Conservation (phyloP, 2,329 filamentous ascomycete genomes). For the Alternaria brassicae region DNA sequence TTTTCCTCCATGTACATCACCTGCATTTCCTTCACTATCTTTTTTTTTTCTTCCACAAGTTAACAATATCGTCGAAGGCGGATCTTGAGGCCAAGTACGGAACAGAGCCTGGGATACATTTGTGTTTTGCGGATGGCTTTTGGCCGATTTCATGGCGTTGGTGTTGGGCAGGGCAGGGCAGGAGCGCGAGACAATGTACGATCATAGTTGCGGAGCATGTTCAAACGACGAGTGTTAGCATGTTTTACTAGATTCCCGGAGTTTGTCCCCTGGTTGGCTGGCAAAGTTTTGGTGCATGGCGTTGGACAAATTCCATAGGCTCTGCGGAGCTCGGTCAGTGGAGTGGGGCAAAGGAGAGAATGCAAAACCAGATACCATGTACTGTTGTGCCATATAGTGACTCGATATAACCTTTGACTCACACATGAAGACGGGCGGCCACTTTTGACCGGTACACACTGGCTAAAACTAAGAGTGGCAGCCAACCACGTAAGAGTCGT, state of each 20-base stretch:
- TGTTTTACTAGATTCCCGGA: conserved; percentile 17
- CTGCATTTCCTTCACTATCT: conserved; percentile 13
- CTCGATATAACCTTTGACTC: conserved; percentile 9
- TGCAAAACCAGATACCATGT: conserved; percentile 10
- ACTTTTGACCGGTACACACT: neutral
- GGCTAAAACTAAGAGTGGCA: neutral
- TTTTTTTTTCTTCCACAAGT: conserved; percentile 11
- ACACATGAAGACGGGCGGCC: neutral
- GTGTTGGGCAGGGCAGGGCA: conserved; percentile 6
- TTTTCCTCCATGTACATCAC: conserved; percentile 19
- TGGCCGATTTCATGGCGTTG: conserved; percentile 6
- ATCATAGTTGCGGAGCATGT: conserved; percentile 17
- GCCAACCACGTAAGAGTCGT: conserved; percentile 2
- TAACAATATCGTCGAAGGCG: conserved; percentile 11
- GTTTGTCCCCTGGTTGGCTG: conserved; percentile 3
- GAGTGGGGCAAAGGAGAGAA: conserved; percentile 6
- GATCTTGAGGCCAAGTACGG: conserved; percentile 7
- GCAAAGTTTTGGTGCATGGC: conserved; percentile 11
- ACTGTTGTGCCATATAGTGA: conserved; percentile 3
- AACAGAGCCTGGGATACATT: conserved; percentile 7
- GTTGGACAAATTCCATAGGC: conserved; percentile 9
- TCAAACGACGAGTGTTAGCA: conserved; percentile 12
- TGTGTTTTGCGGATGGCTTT: conserved; percentile 14
- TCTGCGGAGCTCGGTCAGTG: neutral
- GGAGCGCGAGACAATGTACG: conserved; percentile 15